Conservation (phyloP, 2,329 filamentous ascomycete species). For the Triangularia setosa region DNA sequence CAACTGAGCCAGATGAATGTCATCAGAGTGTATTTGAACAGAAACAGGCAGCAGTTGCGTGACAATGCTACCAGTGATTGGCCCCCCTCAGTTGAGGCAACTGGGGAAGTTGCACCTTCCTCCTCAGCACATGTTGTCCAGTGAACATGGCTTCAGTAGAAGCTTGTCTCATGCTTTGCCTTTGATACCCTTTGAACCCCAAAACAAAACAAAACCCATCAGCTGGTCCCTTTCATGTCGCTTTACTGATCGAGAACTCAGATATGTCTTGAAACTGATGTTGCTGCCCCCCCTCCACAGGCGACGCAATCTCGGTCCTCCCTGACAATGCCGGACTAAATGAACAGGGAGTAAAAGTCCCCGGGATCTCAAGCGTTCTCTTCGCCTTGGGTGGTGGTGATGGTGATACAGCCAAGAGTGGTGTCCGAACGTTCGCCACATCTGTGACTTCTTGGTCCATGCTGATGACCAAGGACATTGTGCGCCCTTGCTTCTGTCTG, state of each 20-base stretch:
- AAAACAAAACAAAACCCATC: background rate
- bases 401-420: background rate
- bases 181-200: background rate
- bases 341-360: background rate
- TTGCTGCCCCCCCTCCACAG: background rate
- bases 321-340: conserved; percentile 1
- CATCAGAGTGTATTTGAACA: background rate
- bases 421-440: background rate
- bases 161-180: too few relatives aligned
- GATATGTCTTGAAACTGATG: background rate
- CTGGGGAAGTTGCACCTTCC: background rate
- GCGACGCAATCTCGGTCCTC: background rate
- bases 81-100: background rate
- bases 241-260: background rate
- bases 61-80: background rate
- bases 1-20: background rate
- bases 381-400: background rate
- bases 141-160: too few relatives aligned
- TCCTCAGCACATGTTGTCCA: background rate
- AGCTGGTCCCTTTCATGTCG: background rate
- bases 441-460: background rate
- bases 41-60: background rate
- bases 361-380: background rate
- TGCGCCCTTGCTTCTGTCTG: background rate
- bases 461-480: background rate